Evolutionary conservation across 257 asterid species (phyloP).

Genomic region (Nicotiana benthamiana): DNA sequence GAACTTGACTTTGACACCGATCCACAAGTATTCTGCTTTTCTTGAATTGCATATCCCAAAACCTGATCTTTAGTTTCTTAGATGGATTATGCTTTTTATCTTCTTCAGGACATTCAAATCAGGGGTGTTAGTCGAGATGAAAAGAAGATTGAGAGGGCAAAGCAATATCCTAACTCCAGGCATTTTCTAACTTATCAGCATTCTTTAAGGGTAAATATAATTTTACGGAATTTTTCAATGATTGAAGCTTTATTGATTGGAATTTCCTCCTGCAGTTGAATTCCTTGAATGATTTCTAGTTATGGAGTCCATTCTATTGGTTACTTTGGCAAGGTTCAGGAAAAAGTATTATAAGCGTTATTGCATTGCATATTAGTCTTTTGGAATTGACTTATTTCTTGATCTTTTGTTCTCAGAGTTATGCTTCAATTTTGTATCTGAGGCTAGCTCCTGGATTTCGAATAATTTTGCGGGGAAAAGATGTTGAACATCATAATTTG

Average conservation of each 20-base stretch:
- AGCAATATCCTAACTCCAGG: conserved; percentile 34
- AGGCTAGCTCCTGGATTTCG: conserved; percentile 46
- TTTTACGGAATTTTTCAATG: too few relatives aligned
- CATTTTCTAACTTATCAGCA: conserved; percentile 72
- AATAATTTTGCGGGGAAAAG: conserved; percentile 48
- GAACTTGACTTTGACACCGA: conserved; percentile 70
- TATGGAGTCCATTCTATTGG: neutral
- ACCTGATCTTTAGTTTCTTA: neutral
- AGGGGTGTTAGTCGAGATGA: conserved; percentile 57
- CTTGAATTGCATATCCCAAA: neutral
- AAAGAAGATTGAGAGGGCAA: conserved; percentile 64
- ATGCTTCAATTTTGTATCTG: conserved; percentile 68
- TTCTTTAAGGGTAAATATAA: conserved; percentile 52
- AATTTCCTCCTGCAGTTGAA: too few relatives aligned
- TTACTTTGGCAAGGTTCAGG: neutral
- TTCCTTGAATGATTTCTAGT: too few relatives aligned
- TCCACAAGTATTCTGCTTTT: conserved; percentile 29
- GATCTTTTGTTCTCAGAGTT: conserved; percentile 36
- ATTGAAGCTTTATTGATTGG: neutral
- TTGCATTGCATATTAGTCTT: neutral
- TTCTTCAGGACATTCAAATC: conserved; percentile 64
- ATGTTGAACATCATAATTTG: conserved; percentile 50
- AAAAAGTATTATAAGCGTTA: too few relatives aligned
- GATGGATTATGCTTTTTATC: neutral
- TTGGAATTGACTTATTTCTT: neutral